Base-by-base conservation (phyloP, 768 basidiomycete genomes). In the Mrakia hoshinonis region DNA sequence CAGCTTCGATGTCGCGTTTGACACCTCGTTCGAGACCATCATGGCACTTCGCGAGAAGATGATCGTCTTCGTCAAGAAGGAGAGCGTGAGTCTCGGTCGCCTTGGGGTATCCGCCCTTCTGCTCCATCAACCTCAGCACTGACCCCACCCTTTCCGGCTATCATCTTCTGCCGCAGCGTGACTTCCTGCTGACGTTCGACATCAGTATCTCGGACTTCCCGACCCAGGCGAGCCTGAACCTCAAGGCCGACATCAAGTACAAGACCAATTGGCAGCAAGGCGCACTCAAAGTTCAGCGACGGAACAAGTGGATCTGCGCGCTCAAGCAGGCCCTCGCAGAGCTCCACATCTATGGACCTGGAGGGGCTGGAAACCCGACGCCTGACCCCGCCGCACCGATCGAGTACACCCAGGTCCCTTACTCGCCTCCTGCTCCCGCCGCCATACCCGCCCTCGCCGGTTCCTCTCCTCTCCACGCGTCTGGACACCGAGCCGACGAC, bases 291-390 rank as follows among this genome's bases (percentile, higher is more conserved):
- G 55, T 87, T 1, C 87, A 87, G 79, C 85, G 91, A 68, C 85
- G 90, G 46, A 93, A 93, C 82, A 94, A 91, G 80, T 94, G 91
- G 91, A 84, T 93, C 52, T 93, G 91, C 79, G 88, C 89, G 20
- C 82, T 96, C 68, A 94, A 93, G 80, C 77, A 84, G 55, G 83
- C 85, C 61, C 81, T 91, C 72, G 70, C 74, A 34, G 88, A 91
- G 72, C 79, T 87, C 63, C 83, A 85, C 74, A 87, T 96, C 72
- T 91, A 74, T 70, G 83, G 83, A 6, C 83, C 83, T 4, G 79
- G 64, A 26, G 82, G 80, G 29, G 80, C 78, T 52, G 80, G 80
- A 29, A 76, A 80, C 73, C 80, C 81, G 1, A 64, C 76, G 10
- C 79, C 79, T 18, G 72, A 76, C 18, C 73, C 77, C 0, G 77